Evolutionary conservation across 371 early-diverging fungal genomes (phyloP).

Genomic region (Scutellospora calospora): DNA sequence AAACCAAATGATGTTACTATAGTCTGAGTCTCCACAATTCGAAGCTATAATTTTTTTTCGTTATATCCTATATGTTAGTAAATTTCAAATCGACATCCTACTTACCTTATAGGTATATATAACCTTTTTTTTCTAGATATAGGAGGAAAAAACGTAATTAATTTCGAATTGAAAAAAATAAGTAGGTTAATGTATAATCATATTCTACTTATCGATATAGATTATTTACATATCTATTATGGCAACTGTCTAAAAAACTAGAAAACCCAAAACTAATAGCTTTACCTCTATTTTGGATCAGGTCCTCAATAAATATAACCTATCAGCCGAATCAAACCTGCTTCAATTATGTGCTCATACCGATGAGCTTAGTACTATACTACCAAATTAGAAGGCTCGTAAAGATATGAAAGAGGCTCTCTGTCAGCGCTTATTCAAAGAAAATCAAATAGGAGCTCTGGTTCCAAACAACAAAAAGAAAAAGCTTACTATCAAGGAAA

Average conservation of each 20-base stretch:
- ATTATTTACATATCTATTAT: not conserved
- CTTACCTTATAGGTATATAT: not conserved
- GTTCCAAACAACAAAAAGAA: not conserved
- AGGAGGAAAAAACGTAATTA: not conserved
- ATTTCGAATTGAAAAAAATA: not conserved
- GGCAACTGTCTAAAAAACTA: not conserved
- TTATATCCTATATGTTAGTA: not conserved
- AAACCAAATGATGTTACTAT: not conserved
- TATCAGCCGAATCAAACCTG: not conserved
- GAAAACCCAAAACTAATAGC: not conserved
- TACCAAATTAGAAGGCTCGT: not conserved
- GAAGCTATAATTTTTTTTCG: not conserved
- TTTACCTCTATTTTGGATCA: not conserved
- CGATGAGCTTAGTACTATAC: not conserved
- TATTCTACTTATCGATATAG: too few species aligned
- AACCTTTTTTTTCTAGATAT: not conserved
- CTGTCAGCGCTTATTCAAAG: not conserved
- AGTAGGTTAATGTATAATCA: too few species aligned
- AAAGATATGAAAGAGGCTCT: not conserved
- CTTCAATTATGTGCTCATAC: not conserved
- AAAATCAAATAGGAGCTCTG: slow-evolving; percentile 3
- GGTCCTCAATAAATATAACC: not conserved
- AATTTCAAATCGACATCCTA: not conserved
- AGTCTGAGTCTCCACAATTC: not conserved
- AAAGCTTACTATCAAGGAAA: not conserved